Percentiles rank a stretch among this genome's conserved stretches.
Evolutionary conservation across 2,329 filamentous ascomycete species (phyloP).

Genomic region (Fusarium liriodendri): DNA sequence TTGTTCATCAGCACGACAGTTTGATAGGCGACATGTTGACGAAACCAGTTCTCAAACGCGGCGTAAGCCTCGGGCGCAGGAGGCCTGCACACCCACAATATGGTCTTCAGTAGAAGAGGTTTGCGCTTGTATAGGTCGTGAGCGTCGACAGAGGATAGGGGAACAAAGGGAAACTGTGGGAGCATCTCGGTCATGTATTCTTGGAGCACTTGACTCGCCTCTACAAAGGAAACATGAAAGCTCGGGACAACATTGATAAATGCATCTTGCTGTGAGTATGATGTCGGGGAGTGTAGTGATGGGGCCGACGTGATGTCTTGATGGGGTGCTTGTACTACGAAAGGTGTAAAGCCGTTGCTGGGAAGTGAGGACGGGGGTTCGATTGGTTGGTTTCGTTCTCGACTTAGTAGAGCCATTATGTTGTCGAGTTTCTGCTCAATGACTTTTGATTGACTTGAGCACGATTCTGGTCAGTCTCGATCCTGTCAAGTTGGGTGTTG

Average conservation of each 20-base stretch:
- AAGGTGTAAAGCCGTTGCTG: neutral
- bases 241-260: neutral
- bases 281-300: neutral
- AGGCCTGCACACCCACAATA: neutral
- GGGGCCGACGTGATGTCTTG: neutral
- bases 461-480: neutral
- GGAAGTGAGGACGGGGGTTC: neutral
- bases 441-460: neutral
- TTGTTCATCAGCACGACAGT: neutral
- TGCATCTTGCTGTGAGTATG: neutral
- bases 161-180: neutral
- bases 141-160: neutral
- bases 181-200: neutral
- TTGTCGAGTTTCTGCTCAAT: neutral
- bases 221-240: neutral
- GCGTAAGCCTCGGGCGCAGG: neutral
- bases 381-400: neutral
- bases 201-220: neutral
- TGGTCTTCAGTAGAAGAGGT: neutral
- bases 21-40: neutral
- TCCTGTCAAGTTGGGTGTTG: neutral
- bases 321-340: neutral
- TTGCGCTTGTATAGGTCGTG: neutral
- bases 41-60: neutral
- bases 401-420: neutral